A percentile compares a stretch with the other conserved stretches of the same genome.
Conservation (phyloP, 2,329 filamentous ascomycete species). For the Aureobasidium namibiae region DNA sequence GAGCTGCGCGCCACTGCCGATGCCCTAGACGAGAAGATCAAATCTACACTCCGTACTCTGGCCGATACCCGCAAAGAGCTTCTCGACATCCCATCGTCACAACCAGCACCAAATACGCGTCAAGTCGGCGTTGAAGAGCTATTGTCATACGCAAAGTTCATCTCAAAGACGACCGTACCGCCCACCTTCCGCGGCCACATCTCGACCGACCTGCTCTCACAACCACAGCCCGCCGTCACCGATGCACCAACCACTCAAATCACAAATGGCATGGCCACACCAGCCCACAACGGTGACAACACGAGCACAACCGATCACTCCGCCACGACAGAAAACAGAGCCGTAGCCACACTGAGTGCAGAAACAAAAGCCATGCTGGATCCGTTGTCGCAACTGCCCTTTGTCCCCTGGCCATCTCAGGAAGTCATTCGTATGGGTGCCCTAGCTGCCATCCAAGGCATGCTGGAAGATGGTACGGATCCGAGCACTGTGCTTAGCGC, state of each 20-base stretch:
- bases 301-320: neutral
- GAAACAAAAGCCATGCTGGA: slow-evolving; percentile 39
- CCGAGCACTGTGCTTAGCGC: slow-evolving; percentile 41
- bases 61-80: slow-evolving; percentile 67
- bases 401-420: slow-evolving; percentile 69
- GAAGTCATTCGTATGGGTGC: slow-evolving; percentile 61
- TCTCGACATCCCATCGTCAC: slow-evolving; percentile 43
- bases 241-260: slow-evolving; percentile 18
- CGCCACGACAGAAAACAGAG: neutral
- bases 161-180: slow-evolving; percentile 71
- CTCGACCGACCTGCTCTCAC: neutral
- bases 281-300: slow-evolving; percentile 13
- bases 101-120: slow-evolving; percentile 32
- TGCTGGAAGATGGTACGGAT: slow-evolving; percentile 55
- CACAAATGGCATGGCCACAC: slow-evolving; percentile 26
- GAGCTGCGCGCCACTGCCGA: slow-evolving; percentile 58
- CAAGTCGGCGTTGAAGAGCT: slow-evolving; percentile 63
- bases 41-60: slow-evolving; percentile 59
- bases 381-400: slow-evolving; percentile 48
- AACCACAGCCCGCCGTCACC: neutral
- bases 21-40: slow-evolving; percentile 63
- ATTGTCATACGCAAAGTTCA: slow-evolving; percentile 68
- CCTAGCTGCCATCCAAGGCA: slow-evolving; percentile 52
- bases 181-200: slow-evolving; percentile 39
- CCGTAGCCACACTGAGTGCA: slow-evolving; percentile 23